Evolutionary conservation across 2,329 filamentous ascomycete genomes (phyloP), one percentile per base, ranked within the genome.

Genomic region (Paraphaeosphaeria minitans): DNA sequence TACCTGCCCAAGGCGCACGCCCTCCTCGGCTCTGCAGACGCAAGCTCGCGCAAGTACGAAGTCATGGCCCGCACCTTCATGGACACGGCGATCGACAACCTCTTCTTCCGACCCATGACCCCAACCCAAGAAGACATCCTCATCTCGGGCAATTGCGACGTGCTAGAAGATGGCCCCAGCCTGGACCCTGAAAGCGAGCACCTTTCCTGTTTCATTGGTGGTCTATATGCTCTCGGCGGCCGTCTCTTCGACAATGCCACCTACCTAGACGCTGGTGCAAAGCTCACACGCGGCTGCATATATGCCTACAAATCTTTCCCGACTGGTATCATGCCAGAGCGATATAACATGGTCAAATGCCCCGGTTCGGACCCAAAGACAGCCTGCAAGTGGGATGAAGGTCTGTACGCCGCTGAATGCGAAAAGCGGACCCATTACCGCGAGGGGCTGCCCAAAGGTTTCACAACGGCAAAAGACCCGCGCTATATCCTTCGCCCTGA

Each of bases 301-400:
- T 87, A 84, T 81, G 82, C 84, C 2, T 87, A 87, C 67, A 78
- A 82, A 61, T 78, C 80, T 4, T 81, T 83, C 9, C 80, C 80
- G 1, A 79, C 82, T 0, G 85, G 85, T 1, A 81, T 87, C 55
- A 87, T 87, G 85, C 84, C 85, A 0, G 85, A 87, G 65, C 72
- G 77, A 33, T 86, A 85, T 68, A 74, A 80, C 37, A 77, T 86
- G 65, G 66, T 83, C 6, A 79, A 83, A 2, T 88, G 85, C 64
- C 67, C 66, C 0, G 63, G 65, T 31, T 19, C 62, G 4, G 51
- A 69, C 16, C 64, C 59, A 47, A 64, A 64, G 29, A 56, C 60
- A 19, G 50, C 60, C 16, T 87, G 85, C 64, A 69, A 75, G 33
- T 87, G 84, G 84, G 77, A 85, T 62, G 81, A 85, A 59, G 76